These are phyloP conservation scores for Hypericum perforatum DNA, from an alignment of 345 rosid species.

Conservation along the genomic window DNA sequence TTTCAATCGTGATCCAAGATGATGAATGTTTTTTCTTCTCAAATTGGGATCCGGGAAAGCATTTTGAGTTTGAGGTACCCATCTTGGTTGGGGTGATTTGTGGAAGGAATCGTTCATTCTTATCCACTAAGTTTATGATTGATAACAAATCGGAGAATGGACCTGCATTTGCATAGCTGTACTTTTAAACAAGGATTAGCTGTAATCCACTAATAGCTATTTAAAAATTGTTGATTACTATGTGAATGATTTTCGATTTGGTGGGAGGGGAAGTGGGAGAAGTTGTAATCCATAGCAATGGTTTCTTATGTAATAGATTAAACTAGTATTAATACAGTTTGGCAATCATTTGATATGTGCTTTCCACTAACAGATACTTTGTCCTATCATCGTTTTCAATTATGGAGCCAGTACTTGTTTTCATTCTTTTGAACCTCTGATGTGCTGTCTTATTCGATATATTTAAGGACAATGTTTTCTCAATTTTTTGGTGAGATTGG, in stretches of 20 bases:
- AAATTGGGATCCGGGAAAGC: not conserved
- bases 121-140: not conserved
- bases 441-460: not conserved
- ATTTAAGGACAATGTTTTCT: no score
- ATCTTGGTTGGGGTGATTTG: not conserved
- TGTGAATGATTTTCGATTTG: constrained; percentile 1
- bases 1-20: no score
- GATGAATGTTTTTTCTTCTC: no score
- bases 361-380: constrained; percentile 13
- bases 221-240: constrained; percentile 13
- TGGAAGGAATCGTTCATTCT: not conserved
- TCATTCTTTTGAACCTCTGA: constrained; percentile 6
- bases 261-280: constrained; percentile 6
- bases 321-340: constrained; percentile 11
- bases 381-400: constrained; percentile 5
- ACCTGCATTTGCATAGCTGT: constrained; percentile 17
- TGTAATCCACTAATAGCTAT: constrained; percentile 23
- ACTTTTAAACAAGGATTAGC: constrained; percentile 20
- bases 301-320: constrained; percentile 13
- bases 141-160: constrained; percentile 6
- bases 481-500: no score
- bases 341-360: constrained; percentile 23
- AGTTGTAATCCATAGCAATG: constrained; percentile 26
- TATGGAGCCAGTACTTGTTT: constrained; percentile 10
- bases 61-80: constrained; percentile 12